Base-by-base conservation (phyloP, 2,329 filamentous ascomycete species). In the Penicillium sp. region DNA sequence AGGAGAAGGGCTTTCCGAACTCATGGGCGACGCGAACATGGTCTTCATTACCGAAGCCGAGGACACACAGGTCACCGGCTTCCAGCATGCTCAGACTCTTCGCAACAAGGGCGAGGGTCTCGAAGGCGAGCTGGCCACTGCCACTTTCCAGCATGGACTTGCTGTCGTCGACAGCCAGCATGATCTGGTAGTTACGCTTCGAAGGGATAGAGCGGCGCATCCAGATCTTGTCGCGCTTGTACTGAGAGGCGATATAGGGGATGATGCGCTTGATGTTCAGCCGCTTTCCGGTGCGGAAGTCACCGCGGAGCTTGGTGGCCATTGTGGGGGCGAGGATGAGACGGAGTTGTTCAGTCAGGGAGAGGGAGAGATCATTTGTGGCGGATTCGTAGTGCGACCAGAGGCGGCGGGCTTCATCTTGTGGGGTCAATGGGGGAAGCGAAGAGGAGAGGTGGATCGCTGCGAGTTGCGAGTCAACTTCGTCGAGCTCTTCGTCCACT, bases 221-320 rank as follows among this genome's bases (percentile, higher is more conserved):
- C 94, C 94, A 99, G 77, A 99, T 99, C 82, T 99, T 99, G 84
- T 99, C 94, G 60, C 94, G 90, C 82, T 97, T 97, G 83, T 97
- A 99, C 72, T 90, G 89, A 0, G 93, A 97, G 1, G 95, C 94
- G 67, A 99, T 97, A 78, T 99, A 99, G 0, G 95, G 94, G 69
- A 99, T 99, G 77, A 99, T 99, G 67, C 93, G 91, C 78, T 97
- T 97, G 81, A 99, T 96, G 77, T 97, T 99, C 68, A 99, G 90
- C 0, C 94, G 89, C 75, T 99, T 99, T 62, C 94, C 94, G 0
- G 94, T 99, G 66, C 94, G 90, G 84, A 96, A 97, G 66, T 96
- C 92, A 43, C 94, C 94, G 2, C 93, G 93, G 61, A 99, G 89
- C 71, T 97, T 99, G 38, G 94, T 97, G 1, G 93, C 93, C 53